phyloP scores from a whole-genome alignment of 1,284 basidiomycete species.

The Flammula alnicola region DNA sequence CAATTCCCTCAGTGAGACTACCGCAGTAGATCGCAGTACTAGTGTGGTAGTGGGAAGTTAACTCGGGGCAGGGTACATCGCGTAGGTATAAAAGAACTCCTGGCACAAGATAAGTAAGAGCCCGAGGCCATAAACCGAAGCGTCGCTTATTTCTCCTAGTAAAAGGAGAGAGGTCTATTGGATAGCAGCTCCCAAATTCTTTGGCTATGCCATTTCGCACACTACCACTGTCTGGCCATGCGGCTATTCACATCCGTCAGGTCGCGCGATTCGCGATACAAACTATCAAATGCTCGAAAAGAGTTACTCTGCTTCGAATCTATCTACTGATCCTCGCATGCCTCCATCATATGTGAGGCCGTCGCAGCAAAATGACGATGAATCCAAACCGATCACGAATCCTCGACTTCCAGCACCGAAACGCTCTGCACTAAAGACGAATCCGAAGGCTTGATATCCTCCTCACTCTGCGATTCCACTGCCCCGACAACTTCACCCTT shows the following conservation, averaged over 20 bases:
- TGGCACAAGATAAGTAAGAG: too few relatives aligned
- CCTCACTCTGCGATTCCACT: neutral
- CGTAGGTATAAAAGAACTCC: too few relatives aligned
- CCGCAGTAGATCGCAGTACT: too few relatives aligned
- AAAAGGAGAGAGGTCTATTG: too few relatives aligned
- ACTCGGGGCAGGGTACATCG: too few relatives aligned
- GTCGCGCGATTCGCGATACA: slow-evolving; percentile 30
- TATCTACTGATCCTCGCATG: slow-evolving; percentile 27
- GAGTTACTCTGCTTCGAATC: slow-evolving; percentile 31
- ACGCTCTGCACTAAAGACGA: slow-evolving; percentile 1
- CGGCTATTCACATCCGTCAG: slow-evolving; percentile 13
- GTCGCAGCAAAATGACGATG: slow-evolving; percentile 1
- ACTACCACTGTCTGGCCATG: slow-evolving; percentile 3
- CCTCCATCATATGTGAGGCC: slow-evolving; percentile 10
- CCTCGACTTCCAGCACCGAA: neutral
- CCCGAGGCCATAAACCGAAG: too few relatives aligned
- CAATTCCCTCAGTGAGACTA: too few relatives aligned
- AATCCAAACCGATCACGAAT: neutral
- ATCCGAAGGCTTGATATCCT: neutral
- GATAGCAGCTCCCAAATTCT: slow-evolving; percentile 1
- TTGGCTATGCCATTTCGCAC: slow-evolving; percentile 10
- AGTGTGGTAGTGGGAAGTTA: too few relatives aligned
- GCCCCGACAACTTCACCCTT: neutral
- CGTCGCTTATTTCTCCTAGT: too few relatives aligned
- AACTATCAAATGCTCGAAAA: slow-evolving; percentile 33